A percentile compares a stretch with the other conserved stretches of the same genome.
These are phyloP conservation scores for Trichoderma atroviride DNA, from an alignment of 2,329 filamentous ascomycete species.

Conservation along the genomic window DNA sequence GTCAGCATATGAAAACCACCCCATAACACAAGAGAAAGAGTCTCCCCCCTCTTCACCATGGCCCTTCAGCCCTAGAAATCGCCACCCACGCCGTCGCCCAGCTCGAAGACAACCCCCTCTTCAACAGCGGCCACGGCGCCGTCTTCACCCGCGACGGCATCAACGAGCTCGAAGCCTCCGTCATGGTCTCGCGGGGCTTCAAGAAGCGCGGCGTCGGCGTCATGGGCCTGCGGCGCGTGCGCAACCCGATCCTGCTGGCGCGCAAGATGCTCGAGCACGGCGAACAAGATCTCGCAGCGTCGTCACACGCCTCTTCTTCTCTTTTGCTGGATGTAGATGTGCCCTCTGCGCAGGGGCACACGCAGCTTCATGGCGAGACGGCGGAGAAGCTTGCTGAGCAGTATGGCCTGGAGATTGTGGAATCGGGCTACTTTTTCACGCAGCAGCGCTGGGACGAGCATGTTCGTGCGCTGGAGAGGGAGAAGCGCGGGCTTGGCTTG, in stretches of 20 bases:
- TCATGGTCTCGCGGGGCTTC: constrained; percentile 77
- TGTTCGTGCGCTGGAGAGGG: constrained; percentile 57
- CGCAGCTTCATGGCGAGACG: constrained; percentile 66
- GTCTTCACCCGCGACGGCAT: constrained; percentile 83
- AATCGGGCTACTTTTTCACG: constrained; percentile 76
- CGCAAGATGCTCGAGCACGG: constrained; percentile 69
- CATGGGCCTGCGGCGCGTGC: constrained; percentile 72
- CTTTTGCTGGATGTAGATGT: constrained; percentile 28
- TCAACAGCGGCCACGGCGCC: constrained; percentile 82
- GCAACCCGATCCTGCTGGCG: constrained; percentile 78
- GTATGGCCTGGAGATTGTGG: constrained; percentile 73
- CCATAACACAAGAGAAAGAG: not conserved
- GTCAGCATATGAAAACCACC: not conserved
- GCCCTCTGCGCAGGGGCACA: constrained; percentile 69
- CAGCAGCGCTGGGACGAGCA: constrained; percentile 80
- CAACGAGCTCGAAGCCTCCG: constrained; percentile 82
- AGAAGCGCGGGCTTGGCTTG: constrained; percentile 44
- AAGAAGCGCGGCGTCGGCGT: constrained; percentile 79
- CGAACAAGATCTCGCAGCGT: constrained; percentile 58
- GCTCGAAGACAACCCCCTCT: constrained; percentile 78
- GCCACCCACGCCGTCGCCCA: constrained; percentile 74
- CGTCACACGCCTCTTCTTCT: constrained; percentile 28
- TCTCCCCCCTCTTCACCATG: not conserved
- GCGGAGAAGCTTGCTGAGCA: constrained; percentile 68
- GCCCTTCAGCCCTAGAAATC: constrained; percentile 68